Evolutionary conservation across 176 grass and related monocot species (phyloP).

Genomic region (Neostapfia colusana): DNA sequence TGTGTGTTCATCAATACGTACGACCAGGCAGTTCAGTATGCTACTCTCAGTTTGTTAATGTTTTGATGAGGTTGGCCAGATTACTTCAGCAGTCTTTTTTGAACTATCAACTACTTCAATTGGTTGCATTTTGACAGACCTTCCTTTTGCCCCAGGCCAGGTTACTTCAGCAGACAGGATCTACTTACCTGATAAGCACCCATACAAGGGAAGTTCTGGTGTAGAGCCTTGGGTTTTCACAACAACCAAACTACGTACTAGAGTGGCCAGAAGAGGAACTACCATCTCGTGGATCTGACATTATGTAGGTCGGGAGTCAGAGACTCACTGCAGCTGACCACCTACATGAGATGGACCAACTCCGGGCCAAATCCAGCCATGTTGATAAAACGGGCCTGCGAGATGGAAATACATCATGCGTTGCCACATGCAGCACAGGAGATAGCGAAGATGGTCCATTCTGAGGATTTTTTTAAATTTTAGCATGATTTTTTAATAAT

Average conservation of each 20-base stretch:
- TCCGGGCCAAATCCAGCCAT: conserved; percentile 61
- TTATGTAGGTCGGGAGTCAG: conserved; percentile 36
- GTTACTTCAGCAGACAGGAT: conserved; percentile 59
- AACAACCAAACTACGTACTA: conserved; percentile 19
- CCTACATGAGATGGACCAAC: conserved; percentile 67
- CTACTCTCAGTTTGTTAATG: not conserved
- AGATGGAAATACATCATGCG: conserved; percentile 75
- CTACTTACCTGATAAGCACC: conserved; percentile 26
- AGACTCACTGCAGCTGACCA: conserved; percentile 66
- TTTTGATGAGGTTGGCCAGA: conserved; percentile 6
- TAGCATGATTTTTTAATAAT: too few species aligned
- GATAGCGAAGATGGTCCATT: conserved; percentile 74
- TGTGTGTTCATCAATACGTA: not conserved
- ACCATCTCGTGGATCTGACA: conserved; percentile 38
- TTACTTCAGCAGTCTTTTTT: not conserved
- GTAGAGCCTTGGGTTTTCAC: conserved; percentile 44
- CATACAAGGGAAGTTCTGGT: conserved; percentile 32
- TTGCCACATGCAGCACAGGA: conserved; percentile 82
- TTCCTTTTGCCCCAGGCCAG: conserved; percentile 55
- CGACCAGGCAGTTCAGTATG: not conserved
- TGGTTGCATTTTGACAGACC: conserved; percentile 23
- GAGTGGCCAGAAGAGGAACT: conserved; percentile 23
- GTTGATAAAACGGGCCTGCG: conserved; percentile 71
- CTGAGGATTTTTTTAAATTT: too few species aligned
- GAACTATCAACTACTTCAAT: not conserved